Base-by-base conservation (phyloP, 768 basidiomycete species). In the Suillus placidus region DNA sequence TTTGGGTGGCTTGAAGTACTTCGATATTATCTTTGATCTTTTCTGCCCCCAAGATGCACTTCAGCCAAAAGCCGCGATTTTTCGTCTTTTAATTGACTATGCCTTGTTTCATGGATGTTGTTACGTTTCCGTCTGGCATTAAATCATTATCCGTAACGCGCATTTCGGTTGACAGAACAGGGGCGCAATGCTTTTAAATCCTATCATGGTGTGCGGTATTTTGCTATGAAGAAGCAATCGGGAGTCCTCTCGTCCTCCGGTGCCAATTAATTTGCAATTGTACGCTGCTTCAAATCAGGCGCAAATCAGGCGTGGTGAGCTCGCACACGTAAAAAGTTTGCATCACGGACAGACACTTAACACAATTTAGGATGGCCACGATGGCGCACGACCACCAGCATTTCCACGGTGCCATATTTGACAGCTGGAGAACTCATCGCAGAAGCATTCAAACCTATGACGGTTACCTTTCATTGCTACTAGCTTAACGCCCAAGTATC, bases 241-340 rank as follows among this genome's bases (percentile, higher is more conserved):
- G 26, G 26, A 42, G 58, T 60, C 40, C 38, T 32, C 10, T 40
- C 38, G 40, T 60, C 58, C 26, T 38, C 57, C 58, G 40, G 58
- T 42, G 12, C 12, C 40, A 60, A 60, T 60, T 60, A 60, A 60
- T 60, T 30, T 42, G 18, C 40, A n/a, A n/a, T 42, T 30, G 12
- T 60, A 32, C 35, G 57, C 38, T 58, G 37, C 40, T 30, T 60
- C 18, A 60, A 60, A 42, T 30, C 40, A 42, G 40, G 38, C 10
- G 57, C 57, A 60, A 60, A 60, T 40, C 58, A 60, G 30, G 40
- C 12, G 58, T 40, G 42, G 40, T 60, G 40, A 60, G 38, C 40
- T 42, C 6, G 12, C 40, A 42, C 16, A 60, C 58, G 58, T 60
- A 60, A 60, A 60, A 20, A 6, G 16, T 14, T 57, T 26, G 56